A percentile compares a stretch with the other conserved stretches of the same genome.
Evolutionary conservation across 805 yeast genomes (phyloP).

Genomic region (Yarrowia sp.): DNA sequence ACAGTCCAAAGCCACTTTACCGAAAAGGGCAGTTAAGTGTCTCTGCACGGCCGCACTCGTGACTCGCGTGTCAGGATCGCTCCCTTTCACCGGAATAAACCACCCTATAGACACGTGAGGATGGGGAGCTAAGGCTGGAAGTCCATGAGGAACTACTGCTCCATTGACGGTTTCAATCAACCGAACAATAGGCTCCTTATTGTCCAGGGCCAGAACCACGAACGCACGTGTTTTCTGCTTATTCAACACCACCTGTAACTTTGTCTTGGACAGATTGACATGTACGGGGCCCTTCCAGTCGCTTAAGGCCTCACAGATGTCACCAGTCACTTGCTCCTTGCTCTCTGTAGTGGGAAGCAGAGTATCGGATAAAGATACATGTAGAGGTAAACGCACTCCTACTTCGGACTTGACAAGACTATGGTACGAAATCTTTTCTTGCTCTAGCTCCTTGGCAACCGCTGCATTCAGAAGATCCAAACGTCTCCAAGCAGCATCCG

Average conservation of each 20-base stretch:
- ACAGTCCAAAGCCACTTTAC: constrained; percentile 25
- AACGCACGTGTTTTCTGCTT: constrained; percentile 41
- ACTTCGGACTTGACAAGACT: constrained; percentile 44
- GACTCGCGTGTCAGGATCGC: background rate
- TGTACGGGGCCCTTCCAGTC: constrained; percentile 16
- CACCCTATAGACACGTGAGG: constrained; percentile 43
- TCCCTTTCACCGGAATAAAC: constrained; percentile 11
- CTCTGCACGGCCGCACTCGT: background rate
- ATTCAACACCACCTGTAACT: constrained; percentile 40
- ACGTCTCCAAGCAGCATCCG: constrained; percentile 33
- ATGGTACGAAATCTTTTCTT: background rate
- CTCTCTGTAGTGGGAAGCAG: constrained; percentile 43
- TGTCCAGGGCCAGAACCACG: constrained; percentile 29
- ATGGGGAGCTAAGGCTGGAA: background rate
- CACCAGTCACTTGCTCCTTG: constrained; percentile 37
- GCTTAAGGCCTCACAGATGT: background rate
- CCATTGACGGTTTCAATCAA: constrained; percentile 2
- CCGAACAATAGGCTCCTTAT: background rate
- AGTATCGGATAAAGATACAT: constrained; percentile 46
- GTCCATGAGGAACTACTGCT: background rate
- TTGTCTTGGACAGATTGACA: background rate
- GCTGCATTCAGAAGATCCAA: constrained; percentile 26
- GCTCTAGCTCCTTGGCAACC: background rate
- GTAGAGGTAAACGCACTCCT: constrained; percentile 44
- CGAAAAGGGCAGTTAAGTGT: constrained; percentile 15